Evolutionary conservation across 371 early-diverging fungal species (phyloP), one percentile per base, ranked within the genome.

Genomic region (Haplosporangium sp.): DNA sequence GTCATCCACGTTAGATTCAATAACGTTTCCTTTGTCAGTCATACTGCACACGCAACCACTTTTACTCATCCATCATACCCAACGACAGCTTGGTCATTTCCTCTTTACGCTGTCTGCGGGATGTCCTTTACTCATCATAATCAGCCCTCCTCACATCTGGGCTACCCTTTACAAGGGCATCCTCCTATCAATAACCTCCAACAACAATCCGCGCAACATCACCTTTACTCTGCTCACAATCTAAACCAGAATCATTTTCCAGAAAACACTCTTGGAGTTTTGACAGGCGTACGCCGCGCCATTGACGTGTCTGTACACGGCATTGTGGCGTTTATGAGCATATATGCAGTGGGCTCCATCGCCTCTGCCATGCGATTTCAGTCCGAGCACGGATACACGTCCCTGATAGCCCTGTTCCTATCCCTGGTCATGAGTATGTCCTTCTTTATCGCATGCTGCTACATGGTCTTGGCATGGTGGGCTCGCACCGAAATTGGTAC

Each of bases 381-480:
- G 36, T 48, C 52, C 40, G 10, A 43, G 14, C 60, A 59, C 18
- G 52, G 57, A 2, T 53, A 59, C 37, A 45, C 53, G 0, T 64
- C 74, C 6, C 29, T 58, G 21, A 55, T 65, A 16, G 65, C 69
- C 0, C 21, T 64, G 8, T 68, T 74, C 40, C 38, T 74, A 18
- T 62, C 69, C 37, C 21, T 74, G 6, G 61, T 61, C 45, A 53
- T 48, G 9, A 65, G 62, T 0, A 21, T 56, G 1, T 74, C 74
- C 3, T 56, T 57, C n/a, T 43, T 69, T 6, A 37, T 69, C 29
- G 52, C 74, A 2, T 5, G 23, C 23, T 12, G 16, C 4, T 74
- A 74, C 51, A 50, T 55, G 40, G 18, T 55, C n/a, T n/a, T 74
- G 41, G 69, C 64, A n/a, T 68, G 74, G 69, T 74, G 65, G 65